Evolutionary conservation across 1,284 basidiomycete species (phyloP), one percentile per base, ranked within the genome.

Genomic region (Moniliophthora roreri): DNA sequence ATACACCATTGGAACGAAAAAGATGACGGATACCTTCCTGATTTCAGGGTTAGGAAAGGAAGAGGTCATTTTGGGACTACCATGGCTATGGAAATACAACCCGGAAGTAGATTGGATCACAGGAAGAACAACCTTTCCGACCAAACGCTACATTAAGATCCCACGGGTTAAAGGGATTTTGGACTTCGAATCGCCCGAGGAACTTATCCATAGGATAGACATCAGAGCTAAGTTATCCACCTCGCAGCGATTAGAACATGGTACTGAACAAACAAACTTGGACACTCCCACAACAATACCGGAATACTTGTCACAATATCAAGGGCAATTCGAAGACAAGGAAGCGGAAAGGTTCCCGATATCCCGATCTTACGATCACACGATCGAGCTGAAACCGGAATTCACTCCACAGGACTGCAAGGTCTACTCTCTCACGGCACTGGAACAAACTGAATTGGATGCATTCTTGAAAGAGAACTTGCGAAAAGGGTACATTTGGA

Each of bases 391-490:
- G 64, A 70, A 0, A 56, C 72, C 32, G 58, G 74, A 2, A 32
- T 75, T 73, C 53, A 63, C 63, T 46, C 36, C 48, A 8, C 15
- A 21, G 3, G 34, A 35, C n/a, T 48, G 47, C 23, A 48, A 48
- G 13, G 23, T 70, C 8, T 74, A 74, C 46, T 53, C 61, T 0
- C 48, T 72, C 3, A 59, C 61, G 0, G 59, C 56, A 0, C 6
- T 6, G 11, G 28, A 32, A 32, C 28, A 32, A 11, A 32, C 28
- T 32, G 7, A 6, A 15, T 28, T 69, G 15, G 52, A 65, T 18
- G 55, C 57, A 35, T 73, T 69, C 51, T 4, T 73, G 1, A 51
- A 70, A 1, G 71, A 73, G 52, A 69, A 72, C 37, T 57, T 73
- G 0, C 8, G 37, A 9, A 59, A 52, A 4, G 59, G 66, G 6